Evolutionary conservation across 139 green algal species (phyloP), one percentile per base, ranked within the genome.

Genomic region (Volvox africanus): DNA sequence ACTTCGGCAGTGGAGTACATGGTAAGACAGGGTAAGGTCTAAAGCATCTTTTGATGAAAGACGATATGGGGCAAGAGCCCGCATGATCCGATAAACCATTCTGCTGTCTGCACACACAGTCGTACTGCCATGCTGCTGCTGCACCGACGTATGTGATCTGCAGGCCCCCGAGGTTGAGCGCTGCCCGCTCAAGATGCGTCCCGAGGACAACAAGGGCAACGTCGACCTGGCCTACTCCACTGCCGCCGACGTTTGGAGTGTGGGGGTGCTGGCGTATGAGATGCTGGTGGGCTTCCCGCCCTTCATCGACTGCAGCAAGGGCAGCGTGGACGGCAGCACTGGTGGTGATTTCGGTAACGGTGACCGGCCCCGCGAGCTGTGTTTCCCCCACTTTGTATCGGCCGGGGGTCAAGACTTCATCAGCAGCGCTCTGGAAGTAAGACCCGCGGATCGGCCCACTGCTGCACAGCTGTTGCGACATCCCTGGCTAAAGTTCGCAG

Each of bases 171-270:
- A 95, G 86, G 92, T 95, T 30, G 55, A 91, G 73, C 62, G 61
- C 28, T 95, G 92, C 91, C 92, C 91, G 71, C 61, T 89, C 65
- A 95, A 95, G 78, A 30, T 30, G 18, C 26, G 44, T 14, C 92
- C 92, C 35, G 9, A 91, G 33, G 89, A 94, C 30, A 93, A 93
- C 90, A 94, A 94, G 81, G 80, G 92, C 65, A 30, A 61, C 35
- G 26, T 55, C 28, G 0, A 67, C 11, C 90, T 93, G 18, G 77
- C 77, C 35, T 91, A 91, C 77, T 69, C 77, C 87, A 86, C 87
- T 36, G 76, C 78, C n/a, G 91, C 79, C 26, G 92, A 94, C 90
- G 44, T 92, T 5, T 94, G 88, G 88, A 61, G 55, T 55, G 88
- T 89, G 17, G 92, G 92, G 22, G 35, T 94, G 28, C 88, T 94